phyloP scores from a whole-genome alignment of 2,329 filamentous ascomycete genomes.

The Cercospora citrullina region DNA sequence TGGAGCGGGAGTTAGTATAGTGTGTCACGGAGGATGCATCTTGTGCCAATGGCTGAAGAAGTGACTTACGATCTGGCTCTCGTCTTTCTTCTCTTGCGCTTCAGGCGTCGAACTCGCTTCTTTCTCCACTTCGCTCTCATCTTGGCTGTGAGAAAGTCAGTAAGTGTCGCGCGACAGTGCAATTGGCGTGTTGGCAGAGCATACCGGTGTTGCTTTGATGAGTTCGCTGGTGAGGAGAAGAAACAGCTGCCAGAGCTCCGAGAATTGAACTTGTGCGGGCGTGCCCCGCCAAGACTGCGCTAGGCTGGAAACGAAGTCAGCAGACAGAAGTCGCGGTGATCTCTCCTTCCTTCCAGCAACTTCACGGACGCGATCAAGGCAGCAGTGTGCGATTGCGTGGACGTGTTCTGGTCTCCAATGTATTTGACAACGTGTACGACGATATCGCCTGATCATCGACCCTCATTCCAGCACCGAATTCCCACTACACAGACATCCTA shows the following conservation, averaged over 20 bases:
- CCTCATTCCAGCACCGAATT: neutral
- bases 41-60: neutral
- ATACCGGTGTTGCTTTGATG: conserved; percentile 26
- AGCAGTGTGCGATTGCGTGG: neutral
- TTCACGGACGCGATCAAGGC: neutral
- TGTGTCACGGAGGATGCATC: neutral
- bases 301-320: conserved; percentile 16
- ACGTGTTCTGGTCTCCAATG: neutral
- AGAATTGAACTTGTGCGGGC: conserved; percentile 21
- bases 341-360: neutral
- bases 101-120: conserved; percentile 98
- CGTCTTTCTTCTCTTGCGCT: conserved; percentile 99
- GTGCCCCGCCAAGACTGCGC: conserved; percentile 16
- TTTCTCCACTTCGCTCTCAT: conserved; percentile 99
- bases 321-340: conserved; percentile 12
- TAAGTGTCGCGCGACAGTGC: neutral
- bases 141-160: conserved; percentile 42
- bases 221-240: conserved; percentile 22
- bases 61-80: conserved; percentile 85
- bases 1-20: conserved; percentile 29
- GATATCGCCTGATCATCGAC: neutral
- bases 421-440: neutral
- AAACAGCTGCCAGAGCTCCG: conserved; percentile 15
- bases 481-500: neutral
- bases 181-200: neutral